Base-by-base conservation (phyloP, 116 monocot species). In the Trichopus zeylanicus region DNA sequence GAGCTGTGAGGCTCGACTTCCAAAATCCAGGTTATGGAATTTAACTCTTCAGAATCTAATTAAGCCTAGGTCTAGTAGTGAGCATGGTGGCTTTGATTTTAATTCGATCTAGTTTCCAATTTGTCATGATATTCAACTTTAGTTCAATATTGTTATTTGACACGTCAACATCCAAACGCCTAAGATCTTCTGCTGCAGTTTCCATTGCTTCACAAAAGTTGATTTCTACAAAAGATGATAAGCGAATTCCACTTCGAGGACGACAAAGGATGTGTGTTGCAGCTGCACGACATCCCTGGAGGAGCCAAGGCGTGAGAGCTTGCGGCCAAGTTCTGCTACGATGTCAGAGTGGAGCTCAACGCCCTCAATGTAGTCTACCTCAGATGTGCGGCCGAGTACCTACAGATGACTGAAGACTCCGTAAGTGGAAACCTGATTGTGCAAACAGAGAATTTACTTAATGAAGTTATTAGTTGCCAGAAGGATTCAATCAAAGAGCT, bases 241-340 rank as follows among this genome's bases (percentile, higher is more conserved):
- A 67, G 53, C 21, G 83, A 79, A 39, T 46, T 47, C 59, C 51
- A 48, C 9, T 49, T n/a, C 26, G 70, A 57, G 31, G 70, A 70
- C 29, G 70, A 73, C 19, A 65, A 75, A 18, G 52, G 19, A 9
- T 77, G 68, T 31, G 12, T 63, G 15, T 26, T 88, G 49, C 71
- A 88, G 37, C 75, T 88, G 24, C 71, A 83, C 46, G 84, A 88
- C 57, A 74, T 88, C 30, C 84, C 84, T 20, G 83, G 83, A 15
- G 77, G 88, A 48, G 74, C 88, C 20, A 80, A 77, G 63, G 65
- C 77, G 4, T 88, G 83, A 53, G 88, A 88, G 60, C 69, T 88
- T 29, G 60, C 78, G 16, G 77, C 80, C 7, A 83, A 78, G 55
- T 88, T 88, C 69, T 88, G 83, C 47, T 88, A 88, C 31, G 88